These are phyloP conservation scores for Stephanodiscus minutulus DNA, from an alignment of 108 stramenopile species.

Conservation along the genomic window DNA sequence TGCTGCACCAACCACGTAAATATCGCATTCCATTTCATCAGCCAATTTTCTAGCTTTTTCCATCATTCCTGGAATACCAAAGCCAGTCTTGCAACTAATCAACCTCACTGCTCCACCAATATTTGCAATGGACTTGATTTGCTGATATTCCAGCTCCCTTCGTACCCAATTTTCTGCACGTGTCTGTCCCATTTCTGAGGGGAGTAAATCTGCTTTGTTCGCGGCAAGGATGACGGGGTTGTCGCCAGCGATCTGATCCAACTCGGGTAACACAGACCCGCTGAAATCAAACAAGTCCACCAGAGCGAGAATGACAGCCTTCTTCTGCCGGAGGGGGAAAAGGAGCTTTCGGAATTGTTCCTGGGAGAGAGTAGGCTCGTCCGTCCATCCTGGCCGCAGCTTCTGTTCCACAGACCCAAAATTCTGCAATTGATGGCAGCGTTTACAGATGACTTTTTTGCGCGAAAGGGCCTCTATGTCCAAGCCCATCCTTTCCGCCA, in stretches of 20 bases:
- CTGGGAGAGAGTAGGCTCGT: constrained; percentile 83
- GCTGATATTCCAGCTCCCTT: constrained; percentile 84
- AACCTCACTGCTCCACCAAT: constrained; percentile 85
- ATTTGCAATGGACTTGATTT: constrained; percentile 83
- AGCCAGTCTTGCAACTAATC: constrained; percentile 86
- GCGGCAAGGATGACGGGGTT: constrained; percentile 90
- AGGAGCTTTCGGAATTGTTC: constrained; percentile 79
- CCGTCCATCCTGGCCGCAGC: constrained; percentile 85
- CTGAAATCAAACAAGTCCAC: constrained; percentile 91
- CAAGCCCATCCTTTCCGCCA: constrained; percentile 73
- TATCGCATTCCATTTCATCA: constrained; percentile 80
- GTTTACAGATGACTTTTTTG: constrained; percentile 85
- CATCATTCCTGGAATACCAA: constrained; percentile 75
- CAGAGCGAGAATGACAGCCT: constrained; percentile 81
- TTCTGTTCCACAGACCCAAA: constrained; percentile 77
- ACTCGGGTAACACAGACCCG: constrained; percentile 83
- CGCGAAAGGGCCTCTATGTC: constrained; percentile 65
- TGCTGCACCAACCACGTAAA: constrained; percentile 89
- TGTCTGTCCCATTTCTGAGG: constrained; percentile 77
- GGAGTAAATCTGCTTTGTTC: constrained; percentile 88
- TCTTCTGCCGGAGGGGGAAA: constrained; percentile 66
- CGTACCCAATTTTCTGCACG: constrained; percentile 89
- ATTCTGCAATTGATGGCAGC: constrained; percentile 84
- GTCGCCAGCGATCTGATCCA: constrained; percentile 90
- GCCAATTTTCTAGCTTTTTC: constrained; percentile 75